Evolutionary conservation across 2,329 filamentous ascomycete genomes (phyloP), one percentile per base, ranked within the genome.

Genomic region (Paraconiothyrium brasiliense): DNA sequence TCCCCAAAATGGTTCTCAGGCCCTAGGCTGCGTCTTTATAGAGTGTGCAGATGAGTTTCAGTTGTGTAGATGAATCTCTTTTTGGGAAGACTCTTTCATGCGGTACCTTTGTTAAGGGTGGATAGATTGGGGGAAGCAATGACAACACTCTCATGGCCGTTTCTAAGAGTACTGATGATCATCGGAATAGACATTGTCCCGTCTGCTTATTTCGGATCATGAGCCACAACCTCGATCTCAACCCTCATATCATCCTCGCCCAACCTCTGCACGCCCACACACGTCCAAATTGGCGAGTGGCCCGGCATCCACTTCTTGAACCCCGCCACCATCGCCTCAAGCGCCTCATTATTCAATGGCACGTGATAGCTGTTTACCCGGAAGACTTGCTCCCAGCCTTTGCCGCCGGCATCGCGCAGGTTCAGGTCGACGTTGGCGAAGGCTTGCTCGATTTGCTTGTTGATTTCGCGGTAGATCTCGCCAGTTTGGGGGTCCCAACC

Each of bases 361-460:
- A 70, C 57, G 37, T 71, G 68, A 51, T 74, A 74, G 4, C 60
- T 65, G 37, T 74, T 74, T 7, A 79, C 65, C 9, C 73, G 63
- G 56, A 69, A 79, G 0, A 89, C 86, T 60, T 88, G 84, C n/a
- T 71, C 71, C 84, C 84, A 87, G 2, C 85, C 86, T 60, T 84
- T 82, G 0, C 84, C 85, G 1, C 87, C 87, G 0, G 85, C 86
- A 16, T 82, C 67, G 46, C 79, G 81, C 4, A 89, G 73, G 32
- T 72, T 77, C 5, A 79, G 69, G 1, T 90, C 85, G 10, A 88
- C 83, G 59, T 89, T 90, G 3, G 70, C 73, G 66, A 89, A 89
- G 0, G 86, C 84, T 57, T 78, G 76, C 34, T 75, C 71, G 62
- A 79, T 77, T 51, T 79, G 64, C 0, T 58, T 68, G 44, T 72